Evolutionary conservation across 352 stramenopile genomes (phyloP), one percentile per base, ranked within the genome.

Genomic region (Globisporangium lucens): DNA sequence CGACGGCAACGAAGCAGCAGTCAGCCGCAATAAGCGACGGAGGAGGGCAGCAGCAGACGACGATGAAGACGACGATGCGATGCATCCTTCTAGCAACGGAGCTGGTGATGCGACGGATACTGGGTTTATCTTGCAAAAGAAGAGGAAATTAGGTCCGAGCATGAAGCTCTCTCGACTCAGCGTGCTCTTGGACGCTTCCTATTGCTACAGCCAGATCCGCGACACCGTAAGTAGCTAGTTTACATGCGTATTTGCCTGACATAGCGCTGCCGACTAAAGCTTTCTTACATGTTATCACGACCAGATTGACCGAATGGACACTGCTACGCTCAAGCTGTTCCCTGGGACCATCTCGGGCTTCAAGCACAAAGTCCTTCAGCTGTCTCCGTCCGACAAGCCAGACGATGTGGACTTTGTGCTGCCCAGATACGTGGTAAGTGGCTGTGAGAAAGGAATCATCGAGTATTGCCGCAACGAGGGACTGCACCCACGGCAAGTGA

Each of bases 351-450:
- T 58, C 24, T 58, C 52, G 2, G 52, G 52, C 27, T 58, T 58
- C 35, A 30, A 35, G 13, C 52, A 35, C 13, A 15, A 58, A 7
- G 4, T 58, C 22, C 10, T 38, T 12, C 27, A 58, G 12, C 52
- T 58, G 24, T 33, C 13, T 4, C 27, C 27, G 27, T 20, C 52
- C 52, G 27, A 58, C 13, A 58, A 58, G 52, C 27, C 27, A 38
- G 52, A 38, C n/a, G 52, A 58, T 24, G 52, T 38, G 12, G 27
- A 58, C 24, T 58, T 57, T 58, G 52, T 58, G 24, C 22, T 58
- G 27, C 52, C 52, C 10, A 27, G 52, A 35, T 58, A 58, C 52
- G 52, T 58, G 27, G 2, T 38, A 4, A 17, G 24, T 38, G 52
- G 27, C n/a, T 58, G 52, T 24, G 27, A 38, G 4, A 58, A 17